Evolutionary conservation across 768 basidiomycete genomes (phyloP).

Genomic region (Phaeotremella skinneri): DNA sequence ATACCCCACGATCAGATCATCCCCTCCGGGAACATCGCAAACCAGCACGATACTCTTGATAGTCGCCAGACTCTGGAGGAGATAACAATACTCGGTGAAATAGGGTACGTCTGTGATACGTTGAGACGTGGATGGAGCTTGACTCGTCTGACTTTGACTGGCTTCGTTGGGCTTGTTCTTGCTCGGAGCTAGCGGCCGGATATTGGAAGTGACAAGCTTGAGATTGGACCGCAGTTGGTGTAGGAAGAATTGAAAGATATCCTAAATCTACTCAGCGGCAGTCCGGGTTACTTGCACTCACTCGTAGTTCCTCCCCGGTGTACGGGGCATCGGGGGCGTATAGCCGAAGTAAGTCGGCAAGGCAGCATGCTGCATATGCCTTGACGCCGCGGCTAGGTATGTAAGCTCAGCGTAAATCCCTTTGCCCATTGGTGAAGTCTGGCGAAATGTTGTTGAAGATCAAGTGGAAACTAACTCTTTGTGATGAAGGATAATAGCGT

Average conservation of each 20-base stretch:
- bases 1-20: slow-evolving; percentile 72
- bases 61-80: slow-evolving; percentile 87
- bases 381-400: slow-evolving; percentile 71
- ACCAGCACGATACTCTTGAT: slow-evolving; percentile 94
- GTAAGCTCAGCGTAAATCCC: slow-evolving; percentile 17
- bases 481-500: slow-evolving; percentile 77
- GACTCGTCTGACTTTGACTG: slow-evolving; percentile 19
- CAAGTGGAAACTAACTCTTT: slow-evolving; percentile 62
- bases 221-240: slow-evolving; percentile 65
- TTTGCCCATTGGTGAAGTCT: background rate
- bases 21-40: slow-evolving; percentile 82
- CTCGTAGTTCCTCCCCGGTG: slow-evolving; percentile 71
- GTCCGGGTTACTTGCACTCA: slow-evolving; percentile 30
- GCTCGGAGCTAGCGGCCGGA: slow-evolving; percentile 27
- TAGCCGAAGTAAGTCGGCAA: slow-evolving; percentile 86
- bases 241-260: slow-evolving; percentile 97
- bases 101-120: slow-evolving; percentile 67
- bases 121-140: slow-evolving; percentile 19
- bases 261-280: slow-evolving; percentile 54
- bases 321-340: slow-evolving; percentile 98
- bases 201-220: slow-evolving; percentile 47
- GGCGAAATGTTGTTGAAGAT: no score
- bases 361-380: slow-evolving; percentile 87
- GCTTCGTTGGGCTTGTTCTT: slow-evolving; percentile 32
- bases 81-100: slow-evolving; percentile 88